These are phyloP conservation scores for Casuarina equisetifolia DNA, from an alignment of 306 rosid species.

Conservation along the genomic window DNA sequence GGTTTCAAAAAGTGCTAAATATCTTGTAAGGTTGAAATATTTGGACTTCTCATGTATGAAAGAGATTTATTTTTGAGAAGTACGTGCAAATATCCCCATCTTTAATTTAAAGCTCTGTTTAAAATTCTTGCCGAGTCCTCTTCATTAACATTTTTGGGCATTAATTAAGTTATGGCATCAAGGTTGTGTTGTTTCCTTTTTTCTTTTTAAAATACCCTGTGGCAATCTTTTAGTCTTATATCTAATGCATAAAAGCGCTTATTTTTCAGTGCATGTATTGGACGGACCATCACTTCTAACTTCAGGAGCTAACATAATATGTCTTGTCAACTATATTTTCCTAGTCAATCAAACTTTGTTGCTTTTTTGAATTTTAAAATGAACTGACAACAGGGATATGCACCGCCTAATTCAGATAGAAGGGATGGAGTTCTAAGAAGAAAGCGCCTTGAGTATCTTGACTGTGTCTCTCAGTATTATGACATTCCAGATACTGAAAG, in stretches of 20 bases:
- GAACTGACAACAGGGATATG: constrained; percentile 97
- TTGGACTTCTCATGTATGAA: background rate
- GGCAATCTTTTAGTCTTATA: background rate
- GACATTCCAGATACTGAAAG: constrained; percentile 87
- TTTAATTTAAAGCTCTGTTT: background rate
- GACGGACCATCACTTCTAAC: constrained; percentile 8
- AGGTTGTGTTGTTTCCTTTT: background rate
- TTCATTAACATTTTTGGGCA: background rate
- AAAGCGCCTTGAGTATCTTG: constrained; percentile 95
- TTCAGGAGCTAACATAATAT: constrained; percentile 17
- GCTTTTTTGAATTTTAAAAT: constrained; percentile 64
- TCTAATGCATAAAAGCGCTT: background rate
- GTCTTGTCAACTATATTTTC: constrained; percentile 17
- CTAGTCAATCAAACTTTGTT: constrained; percentile 21
- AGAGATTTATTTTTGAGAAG: background rate
- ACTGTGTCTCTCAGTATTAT: constrained; percentile 80
- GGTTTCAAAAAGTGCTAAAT: too few relatives aligned
- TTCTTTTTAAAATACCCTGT: background rate
- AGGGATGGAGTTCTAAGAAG: constrained; percentile 91
- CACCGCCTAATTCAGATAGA: constrained; percentile 99
- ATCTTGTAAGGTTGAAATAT: too few relatives aligned
- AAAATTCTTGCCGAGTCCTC: background rate
- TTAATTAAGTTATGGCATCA: background rate
- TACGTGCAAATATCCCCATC: background rate
- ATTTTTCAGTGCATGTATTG: background rate